phyloP scores from a whole-genome alignment of 306 rosid genomes.

The Dalbergia cultrata region DNA sequence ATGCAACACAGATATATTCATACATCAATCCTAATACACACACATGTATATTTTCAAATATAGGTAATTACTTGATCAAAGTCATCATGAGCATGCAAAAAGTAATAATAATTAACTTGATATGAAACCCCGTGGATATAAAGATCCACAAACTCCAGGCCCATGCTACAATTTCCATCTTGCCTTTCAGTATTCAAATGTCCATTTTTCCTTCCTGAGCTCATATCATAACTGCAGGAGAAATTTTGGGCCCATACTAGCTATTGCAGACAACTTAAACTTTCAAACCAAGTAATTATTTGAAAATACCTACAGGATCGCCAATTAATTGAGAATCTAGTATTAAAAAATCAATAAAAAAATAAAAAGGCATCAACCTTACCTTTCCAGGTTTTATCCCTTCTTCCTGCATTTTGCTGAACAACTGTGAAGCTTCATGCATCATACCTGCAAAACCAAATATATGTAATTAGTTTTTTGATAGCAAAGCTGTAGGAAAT shows the following conservation, averaged over 20 bases:
- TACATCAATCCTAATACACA: not conserved
- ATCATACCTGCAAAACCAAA: conserved; percentile 68
- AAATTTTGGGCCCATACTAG: not conserved
- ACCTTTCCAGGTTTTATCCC: conserved; percentile 91
- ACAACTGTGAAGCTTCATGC: conserved; percentile 74
- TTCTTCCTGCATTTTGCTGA: conserved; percentile 77
- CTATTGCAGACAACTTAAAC: not conserved
- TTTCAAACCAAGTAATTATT: conserved; percentile 20
- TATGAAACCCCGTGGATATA: no score
- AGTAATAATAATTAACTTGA: not conserved
- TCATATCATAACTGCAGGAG: no score
- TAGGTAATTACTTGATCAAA: not conserved
- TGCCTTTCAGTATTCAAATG: no score
- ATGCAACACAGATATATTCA: conserved; percentile 2
- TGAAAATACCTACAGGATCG: conserved; percentile 1
- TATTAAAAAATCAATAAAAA: no score
- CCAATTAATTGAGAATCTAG: conserved; percentile 24
- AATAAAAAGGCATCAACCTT: conserved; percentile 16
- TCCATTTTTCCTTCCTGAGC: no score
- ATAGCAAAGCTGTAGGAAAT: not conserved
- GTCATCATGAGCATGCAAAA: not conserved
- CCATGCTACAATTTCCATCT: no score
- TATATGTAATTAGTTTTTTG: conserved; percentile 6
- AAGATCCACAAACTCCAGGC: no score
- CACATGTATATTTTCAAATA: not conserved